phyloP scores from a whole-genome alignment of 768 basidiomycete genomes.

The Rickenella mellea region DNA sequence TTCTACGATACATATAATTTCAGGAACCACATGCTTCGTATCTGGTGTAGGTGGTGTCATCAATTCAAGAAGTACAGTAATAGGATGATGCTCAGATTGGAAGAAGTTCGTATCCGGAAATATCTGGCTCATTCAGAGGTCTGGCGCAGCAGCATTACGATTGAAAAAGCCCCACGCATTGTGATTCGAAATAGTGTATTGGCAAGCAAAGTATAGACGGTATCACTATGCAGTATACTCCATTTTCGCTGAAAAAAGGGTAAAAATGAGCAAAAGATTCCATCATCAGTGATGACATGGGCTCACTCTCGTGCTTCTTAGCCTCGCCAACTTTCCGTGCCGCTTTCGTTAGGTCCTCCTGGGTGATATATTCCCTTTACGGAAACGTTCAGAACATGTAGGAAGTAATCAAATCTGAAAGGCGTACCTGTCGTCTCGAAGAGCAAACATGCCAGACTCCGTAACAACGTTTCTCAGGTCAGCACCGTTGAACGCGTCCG shows the following conservation, averaged over 20 bases:
- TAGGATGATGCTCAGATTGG: too few species aligned
- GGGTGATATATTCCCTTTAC: constrained; percentile 74
- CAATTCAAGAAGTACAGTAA: too few species aligned
- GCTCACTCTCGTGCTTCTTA: constrained; percentile 96
- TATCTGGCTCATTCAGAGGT: too few species aligned
- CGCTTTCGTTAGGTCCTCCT: constrained; percentile 95
- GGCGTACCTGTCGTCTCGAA: constrained; percentile 81
- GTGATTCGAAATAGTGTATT: background rate
- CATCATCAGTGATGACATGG: constrained; percentile 5
- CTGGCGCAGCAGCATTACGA: too few species aligned
- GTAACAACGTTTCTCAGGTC: constrained; percentile 93
- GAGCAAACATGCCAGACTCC: constrained; percentile 97
- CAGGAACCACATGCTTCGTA: too few species aligned
- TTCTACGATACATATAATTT: too few species aligned
- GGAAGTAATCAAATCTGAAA: background rate
- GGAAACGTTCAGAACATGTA: background rate
- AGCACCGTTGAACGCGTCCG: constrained; percentile 92
- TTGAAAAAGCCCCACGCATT: too few species aligned
- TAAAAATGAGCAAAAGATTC: background rate
- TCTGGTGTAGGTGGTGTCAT: too few species aligned
- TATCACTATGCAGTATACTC: constrained; percentile 5
- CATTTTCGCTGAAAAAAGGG: background rate
- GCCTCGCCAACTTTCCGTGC: constrained; percentile 92
- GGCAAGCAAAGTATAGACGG: background rate
- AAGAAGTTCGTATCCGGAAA: too few species aligned